Evolutionary conservation across 148 eudicot genomes (phyloP), one percentile per base, ranked within the genome.

Genomic region (Silene uniflora): DNA sequence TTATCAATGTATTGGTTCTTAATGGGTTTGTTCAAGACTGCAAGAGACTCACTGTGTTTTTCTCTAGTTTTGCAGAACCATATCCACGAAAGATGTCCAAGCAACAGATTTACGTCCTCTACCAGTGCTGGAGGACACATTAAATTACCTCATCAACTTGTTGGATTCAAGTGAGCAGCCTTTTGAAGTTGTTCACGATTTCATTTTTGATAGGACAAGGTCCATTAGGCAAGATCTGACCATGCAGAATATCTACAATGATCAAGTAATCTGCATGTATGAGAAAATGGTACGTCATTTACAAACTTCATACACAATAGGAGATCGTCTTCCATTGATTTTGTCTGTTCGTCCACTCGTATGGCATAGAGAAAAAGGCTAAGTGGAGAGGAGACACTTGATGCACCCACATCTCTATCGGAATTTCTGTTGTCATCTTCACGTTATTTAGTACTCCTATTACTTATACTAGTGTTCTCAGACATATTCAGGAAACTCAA

Each of bases 171-270:
- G 81, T 23, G 88, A 89, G 25, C 84, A 81, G 77, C 86, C 97
- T 17, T 94, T 90, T 85, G 91, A 87, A 78, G 92, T 82, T 77
- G 81, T 94, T 77, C 97, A 94, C 79, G 98, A 92, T 77, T 94
- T 94, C 81, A 73, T 94, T 75, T 92, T 90, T 82, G 97, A 94
- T 29, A n/a, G n/a, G 83, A 90, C 91, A 63, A 90, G 96, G 82
- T 94, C 98, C 78, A 94, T 94, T 67, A 89, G 98, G 82, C 98
- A 94, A 88, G 98, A 94, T 85, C 90, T 92, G 54, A 83, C 91
- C 84, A 94, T 94, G 93, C 98, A 94, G 79, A 84, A 81, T 83
- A 83, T 86, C 74, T 44, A 75, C 71, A 81, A 76, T 74, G 82
- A 77, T 72, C 84, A 73, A 81, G 97, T 84, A 55, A 87, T 94